These are phyloP conservation scores for Suillus hirtellus DNA, from an alignment of 768 basidiomycete species.

Conservation along the genomic window DNA sequence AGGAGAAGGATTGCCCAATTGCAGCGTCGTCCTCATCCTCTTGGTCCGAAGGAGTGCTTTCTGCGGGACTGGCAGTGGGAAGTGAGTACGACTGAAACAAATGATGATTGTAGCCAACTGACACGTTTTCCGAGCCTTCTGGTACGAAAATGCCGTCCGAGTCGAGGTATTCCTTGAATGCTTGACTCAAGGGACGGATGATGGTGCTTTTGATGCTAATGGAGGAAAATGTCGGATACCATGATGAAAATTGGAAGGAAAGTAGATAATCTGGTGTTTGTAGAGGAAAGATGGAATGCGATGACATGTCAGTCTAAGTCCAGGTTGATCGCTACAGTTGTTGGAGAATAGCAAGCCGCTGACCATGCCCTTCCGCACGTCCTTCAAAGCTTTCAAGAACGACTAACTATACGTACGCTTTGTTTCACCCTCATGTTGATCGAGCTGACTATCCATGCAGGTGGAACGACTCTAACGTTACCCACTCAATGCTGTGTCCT, in stretches of 20 bases:
- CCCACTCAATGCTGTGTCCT: too few relatives aligned
- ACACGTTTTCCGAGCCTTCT: conserved; percentile 75
- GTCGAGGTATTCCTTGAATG: conserved; percentile 72
- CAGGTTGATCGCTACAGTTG: too few relatives aligned
- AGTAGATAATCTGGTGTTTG: conserved; percentile 55
- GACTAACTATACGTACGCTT: too few relatives aligned
- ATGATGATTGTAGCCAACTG: conserved; percentile 31
- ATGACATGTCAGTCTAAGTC: too few relatives aligned
- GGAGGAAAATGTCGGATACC: conserved; percentile 73
- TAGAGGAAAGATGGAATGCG: conserved; percentile 33
- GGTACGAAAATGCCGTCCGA: conserved; percentile 82
- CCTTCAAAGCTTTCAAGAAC: too few relatives aligned
- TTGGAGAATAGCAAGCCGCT: too few relatives aligned
- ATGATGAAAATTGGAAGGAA: conserved; percentile 80
- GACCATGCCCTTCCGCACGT: too few relatives aligned
- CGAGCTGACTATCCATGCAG: too few relatives aligned
- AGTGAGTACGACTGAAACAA: conserved; percentile 36
- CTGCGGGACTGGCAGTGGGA: conserved; percentile 41
- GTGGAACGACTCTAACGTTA: too few relatives aligned
- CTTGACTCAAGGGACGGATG: conserved; percentile 62
- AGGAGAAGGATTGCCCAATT: conserved; percentile 50
- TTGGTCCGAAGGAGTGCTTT: conserved; percentile 62
- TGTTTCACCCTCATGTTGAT: too few relatives aligned
- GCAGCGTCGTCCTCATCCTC: conserved; percentile 43
- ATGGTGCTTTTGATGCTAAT: conserved; percentile 72